These are phyloP conservation scores for Cichorium intybus DNA, from an alignment of 140 eudicot genomes.

Conservation along the genomic window DNA sequence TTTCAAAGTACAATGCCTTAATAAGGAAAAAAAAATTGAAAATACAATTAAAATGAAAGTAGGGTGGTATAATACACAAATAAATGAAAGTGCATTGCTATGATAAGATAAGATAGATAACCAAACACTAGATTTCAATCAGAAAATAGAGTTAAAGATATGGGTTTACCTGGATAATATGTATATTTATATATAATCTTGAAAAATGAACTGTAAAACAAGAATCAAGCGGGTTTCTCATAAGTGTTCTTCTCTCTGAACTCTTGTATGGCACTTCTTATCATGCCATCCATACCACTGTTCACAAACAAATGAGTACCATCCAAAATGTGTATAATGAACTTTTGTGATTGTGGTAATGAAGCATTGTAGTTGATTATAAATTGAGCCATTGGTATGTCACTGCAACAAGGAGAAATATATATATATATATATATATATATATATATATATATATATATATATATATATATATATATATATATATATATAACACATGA, in stretches of 20 bases:
- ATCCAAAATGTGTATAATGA: conserved; percentile 73
- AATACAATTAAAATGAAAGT: too few species aligned
- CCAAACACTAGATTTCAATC: background rate
- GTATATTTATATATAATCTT: background rate
- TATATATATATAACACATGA: background rate
- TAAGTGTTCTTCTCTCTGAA: conserved; percentile 85
- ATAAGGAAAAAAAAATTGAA: too few species aligned
- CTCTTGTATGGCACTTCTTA: conserved; percentile 64
- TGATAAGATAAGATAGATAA: background rate
- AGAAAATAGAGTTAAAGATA: too few species aligned
- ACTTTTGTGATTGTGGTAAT: conserved; percentile 80
- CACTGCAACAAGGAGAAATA: conserved; percentile 45
- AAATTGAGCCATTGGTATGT: conserved; percentile 95
- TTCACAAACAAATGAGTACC: conserved; percentile 73
- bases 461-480: too few species aligned
- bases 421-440: too few species aligned
- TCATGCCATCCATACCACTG: conserved; percentile 72
- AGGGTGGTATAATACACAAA: too few species aligned
- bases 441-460: too few species aligned
- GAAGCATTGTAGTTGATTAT: conserved; percentile 66
- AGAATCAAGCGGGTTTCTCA: conserved; percentile 79
- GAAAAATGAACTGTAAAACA: background rate
- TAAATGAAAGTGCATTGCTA: too few species aligned
- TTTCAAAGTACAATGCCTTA: too few species aligned
- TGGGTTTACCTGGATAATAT: too few species aligned